These are phyloP conservation scores for Aspergillus cejpii DNA, from an alignment of 2,329 filamentous ascomycete genomes.

Conservation along the genomic window DNA sequence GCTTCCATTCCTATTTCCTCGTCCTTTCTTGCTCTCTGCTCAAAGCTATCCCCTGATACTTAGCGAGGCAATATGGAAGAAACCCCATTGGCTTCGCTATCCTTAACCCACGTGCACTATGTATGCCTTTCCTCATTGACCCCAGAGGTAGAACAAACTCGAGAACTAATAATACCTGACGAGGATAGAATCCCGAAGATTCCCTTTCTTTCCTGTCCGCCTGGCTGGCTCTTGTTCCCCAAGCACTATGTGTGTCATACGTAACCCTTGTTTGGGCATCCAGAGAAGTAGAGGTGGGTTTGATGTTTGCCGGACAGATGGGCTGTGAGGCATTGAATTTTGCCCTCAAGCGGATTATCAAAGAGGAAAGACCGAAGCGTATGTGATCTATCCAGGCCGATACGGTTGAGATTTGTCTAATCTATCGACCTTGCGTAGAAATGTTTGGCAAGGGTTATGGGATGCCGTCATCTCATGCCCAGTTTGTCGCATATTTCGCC, in stretches of 20 bases:
- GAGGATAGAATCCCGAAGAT: conserved; percentile 70
- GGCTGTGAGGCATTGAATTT: conserved; percentile 90
- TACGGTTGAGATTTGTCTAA: background rate
- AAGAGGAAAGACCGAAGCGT: conserved; percentile 79
- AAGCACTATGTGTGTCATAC: conserved; percentile 85
- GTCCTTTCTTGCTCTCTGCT: too few relatives aligned
- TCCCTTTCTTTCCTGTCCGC: conserved; percentile 79
- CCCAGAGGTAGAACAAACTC: background rate
- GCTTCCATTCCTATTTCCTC: too few relatives aligned
- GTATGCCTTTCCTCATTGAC: conserved; percentile 47
- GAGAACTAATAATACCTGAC: conserved; percentile 4
- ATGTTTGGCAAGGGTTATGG: conserved; percentile 89
- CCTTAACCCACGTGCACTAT: conserved; percentile 93
- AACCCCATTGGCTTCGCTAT: conserved; percentile 72
- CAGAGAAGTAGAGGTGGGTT: conserved; percentile 77
- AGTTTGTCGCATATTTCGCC: conserved; percentile 90
- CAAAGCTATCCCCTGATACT: background rate
- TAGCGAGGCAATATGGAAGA: conserved; percentile 24
- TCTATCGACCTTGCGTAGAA: conserved; percentile 36
- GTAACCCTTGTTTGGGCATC: conserved; percentile 84
- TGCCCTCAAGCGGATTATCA: conserved; percentile 78
- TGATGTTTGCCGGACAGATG: conserved; percentile 90
- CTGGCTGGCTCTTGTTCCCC: conserved; percentile 88
- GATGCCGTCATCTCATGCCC: conserved; percentile 92
- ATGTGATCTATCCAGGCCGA: conserved; percentile 34